These are phyloP conservation scores for Plectosphaerella cucumerina DNA, from an alignment of 2,329 filamentous ascomycete species.

Conservation along the genomic window DNA sequence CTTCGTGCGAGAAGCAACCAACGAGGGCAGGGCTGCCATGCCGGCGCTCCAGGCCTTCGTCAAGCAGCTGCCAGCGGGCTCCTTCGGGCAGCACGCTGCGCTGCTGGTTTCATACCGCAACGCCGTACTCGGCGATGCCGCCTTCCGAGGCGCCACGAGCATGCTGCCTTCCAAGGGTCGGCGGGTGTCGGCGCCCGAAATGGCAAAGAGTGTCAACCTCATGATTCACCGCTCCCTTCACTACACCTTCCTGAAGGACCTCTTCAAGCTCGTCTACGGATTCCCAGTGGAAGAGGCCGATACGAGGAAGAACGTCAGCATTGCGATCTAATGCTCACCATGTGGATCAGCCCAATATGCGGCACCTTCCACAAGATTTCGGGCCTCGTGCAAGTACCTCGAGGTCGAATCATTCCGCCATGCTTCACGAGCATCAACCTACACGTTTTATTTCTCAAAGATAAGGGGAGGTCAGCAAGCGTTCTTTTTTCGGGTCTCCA, in stretches of 20 bases:
- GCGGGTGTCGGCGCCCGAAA: conserved; percentile 65
- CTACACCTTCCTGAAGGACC: conserved; percentile 75
- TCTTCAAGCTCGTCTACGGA: conserved; percentile 81
- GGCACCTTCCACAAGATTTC: too few relatives aligned
- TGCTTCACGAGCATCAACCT: too few relatives aligned
- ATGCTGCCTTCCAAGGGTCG: conserved; percentile 54
- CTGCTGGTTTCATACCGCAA: conserved; percentile 78
- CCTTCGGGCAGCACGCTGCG: conserved; percentile 70
- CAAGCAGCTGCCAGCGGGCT: conserved; percentile 67
- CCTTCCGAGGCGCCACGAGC: conserved; percentile 49
- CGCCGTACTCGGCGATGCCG: conserved; percentile 69
- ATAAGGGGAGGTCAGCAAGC: too few relatives aligned
- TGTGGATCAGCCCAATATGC: too few relatives aligned
- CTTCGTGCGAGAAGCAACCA: conserved; percentile 58
- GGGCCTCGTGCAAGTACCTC: too few relatives aligned
- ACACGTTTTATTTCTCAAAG: too few relatives aligned
- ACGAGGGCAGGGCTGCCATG: conserved; percentile 37
- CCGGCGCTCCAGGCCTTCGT: conserved; percentile 69
- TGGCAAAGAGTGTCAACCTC: conserved; percentile 73
- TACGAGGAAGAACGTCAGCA: conserved; percentile 59
- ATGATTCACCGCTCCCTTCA: conserved; percentile 67
- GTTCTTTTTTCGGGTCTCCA: too few relatives aligned
- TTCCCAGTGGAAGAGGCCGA: conserved; percentile 77
- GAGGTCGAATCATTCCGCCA: too few relatives aligned
- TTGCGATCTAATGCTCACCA: conserved; percentile 40